A percentile compares a stretch with the other conserved stretches of the same genome.
Conservation (phyloP, 2,329 filamentous ascomycete genomes). For the Alternaria solani region DNA sequence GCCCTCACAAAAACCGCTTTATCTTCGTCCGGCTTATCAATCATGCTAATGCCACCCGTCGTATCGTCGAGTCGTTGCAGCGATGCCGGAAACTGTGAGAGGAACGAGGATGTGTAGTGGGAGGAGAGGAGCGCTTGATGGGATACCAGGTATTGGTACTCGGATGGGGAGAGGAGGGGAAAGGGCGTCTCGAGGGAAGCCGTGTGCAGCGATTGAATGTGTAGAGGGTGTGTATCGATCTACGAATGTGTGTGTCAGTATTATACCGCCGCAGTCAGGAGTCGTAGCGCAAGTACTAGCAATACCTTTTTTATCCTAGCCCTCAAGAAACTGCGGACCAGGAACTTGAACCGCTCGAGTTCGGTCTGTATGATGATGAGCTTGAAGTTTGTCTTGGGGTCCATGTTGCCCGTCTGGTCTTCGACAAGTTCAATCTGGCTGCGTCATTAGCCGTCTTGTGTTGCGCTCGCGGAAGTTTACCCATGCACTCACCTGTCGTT, state of each 20-base stretch:
- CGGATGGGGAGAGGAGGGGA: slow-evolving; percentile 72
- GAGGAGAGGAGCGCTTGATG: slow-evolving; percentile 85
- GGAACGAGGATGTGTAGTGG: slow-evolving; percentile 86
- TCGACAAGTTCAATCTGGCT: slow-evolving; percentile 60
- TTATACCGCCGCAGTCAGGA: neutral
- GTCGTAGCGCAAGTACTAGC: neutral
- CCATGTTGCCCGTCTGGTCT: slow-evolving; percentile 79
- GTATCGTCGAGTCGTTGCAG: slow-evolving; percentile 90
- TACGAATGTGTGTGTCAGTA: slow-evolving; percentile 41
- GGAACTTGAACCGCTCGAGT: slow-evolving; percentile 90
- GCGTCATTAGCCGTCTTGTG: slow-evolving; percentile 28
- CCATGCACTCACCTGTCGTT: slow-evolving; percentile 44
- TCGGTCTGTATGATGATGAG: slow-evolving; percentile 97
- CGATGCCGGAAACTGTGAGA: slow-evolving; percentile 78
- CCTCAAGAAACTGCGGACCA: slow-evolving; percentile 83
- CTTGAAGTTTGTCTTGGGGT: slow-evolving; percentile 88
- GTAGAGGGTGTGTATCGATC: slow-evolving; percentile 79
- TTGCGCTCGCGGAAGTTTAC: neutral
- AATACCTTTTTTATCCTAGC: slow-evolving; percentile 84
- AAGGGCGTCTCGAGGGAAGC: slow-evolving; percentile 58
- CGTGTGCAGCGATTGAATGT: slow-evolving; percentile 67
- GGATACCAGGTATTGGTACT: slow-evolving; percentile 81
- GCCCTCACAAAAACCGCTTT: slow-evolving; percentile 84
- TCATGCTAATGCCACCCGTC: slow-evolving; percentile 88
- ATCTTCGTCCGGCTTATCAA: slow-evolving; percentile 84